Base-by-base conservation (phyloP, 371 early-diverging fungal species). In the Mortierella sp. region DNA sequence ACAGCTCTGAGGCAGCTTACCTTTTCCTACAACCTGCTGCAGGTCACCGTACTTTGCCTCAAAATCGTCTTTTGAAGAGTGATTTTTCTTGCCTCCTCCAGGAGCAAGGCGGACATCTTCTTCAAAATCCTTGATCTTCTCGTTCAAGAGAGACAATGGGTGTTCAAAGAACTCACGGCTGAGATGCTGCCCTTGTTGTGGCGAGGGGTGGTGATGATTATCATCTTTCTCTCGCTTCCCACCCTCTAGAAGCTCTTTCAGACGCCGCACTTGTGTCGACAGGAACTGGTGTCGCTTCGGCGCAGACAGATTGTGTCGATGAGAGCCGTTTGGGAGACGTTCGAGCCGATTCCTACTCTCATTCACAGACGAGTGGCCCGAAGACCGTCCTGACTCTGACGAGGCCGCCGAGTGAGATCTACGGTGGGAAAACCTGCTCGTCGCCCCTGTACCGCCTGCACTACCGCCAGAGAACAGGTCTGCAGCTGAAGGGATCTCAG, bases 1-100 rank as follows among this genome's bases (percentile, higher is more conserved):
- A 9, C 37, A 37, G 5, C 6, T 44, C 15, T 4, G 15, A 5
- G 4, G 52, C 47, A 21, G 45, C 68, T 45, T 69, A 67, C 83
- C 83, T 70, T 60, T 61, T 56, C 83, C 83, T 23, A 83, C 61
- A 23, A 82, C 64, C 47, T 82, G 71, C 16, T 71, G 65, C 7
- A 80, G 43, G 3, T 72, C 70, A 19, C 83, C 83, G 51, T 81
- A 83, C 60, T 81, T 82, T 7, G 64, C 64, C 14, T 62, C 37
- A 50, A 75, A 70, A 0, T 64, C 67, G 11, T 59, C 61, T 50
- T 70, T 62, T 3, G 63, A 19, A 2, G 11, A 47, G 21, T 70
- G 67, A n/a, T 66, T 65, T 15, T 63, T 75, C 29, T 57, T 60
- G 45, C 47, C 18, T 47, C 12, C 45, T 44, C 25, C 45, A 3